Conservation (phyloP, 441 rosid genomes). For the Syzygium malaccense region DNA sequence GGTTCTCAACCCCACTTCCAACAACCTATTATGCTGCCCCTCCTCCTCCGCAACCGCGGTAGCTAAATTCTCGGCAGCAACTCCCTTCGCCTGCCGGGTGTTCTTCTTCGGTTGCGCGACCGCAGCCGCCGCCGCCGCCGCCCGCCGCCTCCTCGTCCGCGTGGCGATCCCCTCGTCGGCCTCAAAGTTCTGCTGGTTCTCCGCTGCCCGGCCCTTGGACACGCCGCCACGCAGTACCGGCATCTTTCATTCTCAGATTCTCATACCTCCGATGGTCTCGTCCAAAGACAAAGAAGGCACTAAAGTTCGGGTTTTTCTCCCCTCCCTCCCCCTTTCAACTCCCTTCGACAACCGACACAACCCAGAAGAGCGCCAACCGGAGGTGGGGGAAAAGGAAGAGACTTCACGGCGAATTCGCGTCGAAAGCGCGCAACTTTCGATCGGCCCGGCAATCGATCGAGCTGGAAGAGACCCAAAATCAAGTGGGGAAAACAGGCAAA, state of each 20-base stretch:
- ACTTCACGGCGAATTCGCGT: background rate
- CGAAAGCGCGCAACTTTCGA: background rate
- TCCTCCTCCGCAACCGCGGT: slow-evolving; percentile 9
- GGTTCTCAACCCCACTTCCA: slow-evolving; percentile 9
- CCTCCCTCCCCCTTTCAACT: background rate
- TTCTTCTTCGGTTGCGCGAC: slow-evolving; percentile 1
- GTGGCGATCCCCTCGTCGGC: slow-evolving; percentile 54
- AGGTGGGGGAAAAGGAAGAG: background rate
- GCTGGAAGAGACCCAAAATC: background rate
- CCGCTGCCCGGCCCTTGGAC: slow-evolving; percentile 41
- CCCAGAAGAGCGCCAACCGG: background rate
- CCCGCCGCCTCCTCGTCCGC: slow-evolving; percentile 28
- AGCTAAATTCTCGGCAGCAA: slow-evolving; percentile 15
- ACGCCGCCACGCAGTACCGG: slow-evolving; percentile 56
- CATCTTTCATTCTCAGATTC: slow-evolving; percentile 59
- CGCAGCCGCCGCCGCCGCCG: slow-evolving; percentile 28
- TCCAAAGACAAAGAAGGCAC: background rate
- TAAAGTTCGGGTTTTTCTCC: background rate
- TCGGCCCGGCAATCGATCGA: background rate
- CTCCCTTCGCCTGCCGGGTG: slow-evolving; percentile 4
- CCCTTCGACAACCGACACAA: background rate
- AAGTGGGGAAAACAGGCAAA: background rate
- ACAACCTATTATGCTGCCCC: slow-evolving; percentile 8
- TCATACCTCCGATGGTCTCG: background rate
- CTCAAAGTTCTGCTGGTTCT: slow-evolving; percentile 14